phyloP scores from a whole-genome alignment of 2,329 filamentous ascomycete genomes.

The Helotiales sp. region DNA sequence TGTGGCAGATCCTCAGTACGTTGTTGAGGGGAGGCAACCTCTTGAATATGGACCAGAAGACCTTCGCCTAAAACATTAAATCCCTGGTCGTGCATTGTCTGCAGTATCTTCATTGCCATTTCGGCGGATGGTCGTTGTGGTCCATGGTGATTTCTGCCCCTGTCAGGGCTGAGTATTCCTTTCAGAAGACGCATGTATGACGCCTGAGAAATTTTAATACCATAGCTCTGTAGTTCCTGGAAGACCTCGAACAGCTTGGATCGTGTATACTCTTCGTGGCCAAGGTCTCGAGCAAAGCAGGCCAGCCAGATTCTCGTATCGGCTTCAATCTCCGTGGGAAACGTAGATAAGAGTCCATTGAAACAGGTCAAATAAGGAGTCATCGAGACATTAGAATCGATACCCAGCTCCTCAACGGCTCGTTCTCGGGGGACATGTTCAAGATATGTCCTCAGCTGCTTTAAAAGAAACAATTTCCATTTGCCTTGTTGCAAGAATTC shows the following conservation, averaged over 20 bases:
- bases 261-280: constrained; percentile 48
- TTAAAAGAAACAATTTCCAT: constrained; percentile 33
- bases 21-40: constrained; percentile 25
- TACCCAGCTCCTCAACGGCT: constrained; percentile 45
- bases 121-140: constrained; percentile 28
- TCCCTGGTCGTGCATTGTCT: constrained; percentile 49
- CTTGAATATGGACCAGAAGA: constrained; percentile 38
- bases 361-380: constrained; percentile 51
- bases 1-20: not conserved
- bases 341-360: constrained; percentile 42
- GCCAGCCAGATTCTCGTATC: constrained; percentile 45
- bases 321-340: constrained; percentile 42
- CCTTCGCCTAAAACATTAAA: constrained; percentile 46
- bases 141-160: constrained; percentile 33
- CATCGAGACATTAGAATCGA: constrained; percentile 45
- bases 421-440: constrained; percentile 42
- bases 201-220: constrained; percentile 44
- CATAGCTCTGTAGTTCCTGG: constrained; percentile 43
- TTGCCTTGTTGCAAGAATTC: constrained; percentile 26
- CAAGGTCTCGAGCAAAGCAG: constrained; percentile 45
- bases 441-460: constrained; percentile 35
- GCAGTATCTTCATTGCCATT: constrained; percentile 48
- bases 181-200: constrained; percentile 46
- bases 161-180: constrained; percentile 42
- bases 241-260: constrained; percentile 43